phyloP scores from a whole-genome alignment of 305 asterid genomes.

The Salvia sclarea region DNA sequence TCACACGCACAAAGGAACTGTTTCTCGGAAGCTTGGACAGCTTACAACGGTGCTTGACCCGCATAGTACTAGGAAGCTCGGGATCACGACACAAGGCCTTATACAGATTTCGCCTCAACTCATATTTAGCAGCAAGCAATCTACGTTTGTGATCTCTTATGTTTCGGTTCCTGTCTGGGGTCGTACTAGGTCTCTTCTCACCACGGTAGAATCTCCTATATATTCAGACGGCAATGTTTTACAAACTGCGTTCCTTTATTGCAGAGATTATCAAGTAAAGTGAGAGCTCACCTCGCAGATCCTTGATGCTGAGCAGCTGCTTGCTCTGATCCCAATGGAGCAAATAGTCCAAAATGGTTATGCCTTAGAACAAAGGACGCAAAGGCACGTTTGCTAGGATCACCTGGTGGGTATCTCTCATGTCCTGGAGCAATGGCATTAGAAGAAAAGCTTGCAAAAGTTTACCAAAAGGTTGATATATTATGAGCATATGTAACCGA shows the following conservation, averaged over 20 bases:
- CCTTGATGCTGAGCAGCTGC: neutral
- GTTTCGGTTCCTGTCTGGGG: constrained; percentile 17
- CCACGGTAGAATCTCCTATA: constrained; percentile 5
- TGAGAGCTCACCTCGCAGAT: neutral
- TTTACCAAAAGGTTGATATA: constrained; percentile 11
- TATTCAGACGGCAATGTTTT: neutral
- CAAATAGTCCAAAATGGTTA: constrained; percentile 6
- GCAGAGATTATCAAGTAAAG: neutral
- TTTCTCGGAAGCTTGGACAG: constrained; percentile 51
- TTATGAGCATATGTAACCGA: neutral
- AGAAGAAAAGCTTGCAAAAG: constrained; percentile 49
- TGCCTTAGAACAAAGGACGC: constrained; percentile 58
- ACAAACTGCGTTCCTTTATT: neutral
- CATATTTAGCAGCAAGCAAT: constrained; percentile 24
- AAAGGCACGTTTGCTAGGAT: constrained; percentile 74
- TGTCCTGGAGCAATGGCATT: constrained; percentile 50
- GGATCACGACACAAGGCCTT: constrained; percentile 27
- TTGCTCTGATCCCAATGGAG: constrained; percentile 3
- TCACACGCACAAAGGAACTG: constrained; percentile 43
- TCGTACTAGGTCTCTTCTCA: neutral
- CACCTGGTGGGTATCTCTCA: constrained; percentile 69
- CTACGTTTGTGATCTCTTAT: constrained; percentile 26
- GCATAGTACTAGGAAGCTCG: constrained; percentile 39
- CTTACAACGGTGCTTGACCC: constrained; percentile 43
- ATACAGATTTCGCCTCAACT: constrained; percentile 24